A percentile compares a stretch with the other conserved stretches of the same genome.
phyloP scores from a whole-genome alignment of 176 grass and related monocot species.

The Echinochloa phyllopogon region DNA sequence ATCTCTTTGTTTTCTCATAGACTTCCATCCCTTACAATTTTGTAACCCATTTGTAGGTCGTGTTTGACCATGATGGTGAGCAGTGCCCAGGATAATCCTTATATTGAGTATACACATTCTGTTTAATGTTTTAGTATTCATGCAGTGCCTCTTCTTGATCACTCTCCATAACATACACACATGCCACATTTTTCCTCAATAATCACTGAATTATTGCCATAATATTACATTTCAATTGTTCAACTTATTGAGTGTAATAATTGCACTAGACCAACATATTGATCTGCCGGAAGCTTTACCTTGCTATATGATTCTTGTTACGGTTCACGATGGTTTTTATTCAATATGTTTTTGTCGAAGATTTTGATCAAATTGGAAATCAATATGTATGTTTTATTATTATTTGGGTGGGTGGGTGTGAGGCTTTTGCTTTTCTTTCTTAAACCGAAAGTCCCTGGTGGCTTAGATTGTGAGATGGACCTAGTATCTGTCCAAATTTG shows the following conservation, averaged over 20 bases:
- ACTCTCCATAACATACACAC: constrained; percentile 19
- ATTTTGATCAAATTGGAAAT: constrained; percentile 18
- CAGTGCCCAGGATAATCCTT: constrained; percentile 35
- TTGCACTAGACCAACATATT: background rate
- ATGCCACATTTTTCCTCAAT: constrained; percentile 36
- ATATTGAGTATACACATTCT: constrained; percentile 42
- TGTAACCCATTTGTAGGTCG: constrained; percentile 65
- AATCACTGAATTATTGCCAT: constrained; percentile 10
- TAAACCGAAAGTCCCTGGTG: constrained; percentile 9
- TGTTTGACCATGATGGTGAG: constrained; percentile 99
- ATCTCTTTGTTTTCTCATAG: constrained; percentile 40
- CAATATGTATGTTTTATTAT: constrained; percentile 13
- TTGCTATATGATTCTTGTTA: background rate
- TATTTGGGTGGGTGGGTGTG: background rate
- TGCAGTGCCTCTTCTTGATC: background rate
- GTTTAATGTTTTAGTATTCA: constrained; percentile 15
- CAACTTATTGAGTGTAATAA: background rate
- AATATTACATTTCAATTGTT: background rate
- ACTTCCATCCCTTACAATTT: constrained; percentile 36
- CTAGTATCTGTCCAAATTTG: constrained; percentile 38
- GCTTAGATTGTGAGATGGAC: constrained; percentile 34
- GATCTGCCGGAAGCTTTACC: background rate
- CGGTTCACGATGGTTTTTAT: background rate
- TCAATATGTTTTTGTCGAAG: constrained; percentile 12
- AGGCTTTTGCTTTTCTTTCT: constrained; percentile 32